Evolutionary conservation across 2,329 filamentous ascomycete genomes (phyloP).

Genomic region (Hawksworthiomyces lignivorus): DNA sequence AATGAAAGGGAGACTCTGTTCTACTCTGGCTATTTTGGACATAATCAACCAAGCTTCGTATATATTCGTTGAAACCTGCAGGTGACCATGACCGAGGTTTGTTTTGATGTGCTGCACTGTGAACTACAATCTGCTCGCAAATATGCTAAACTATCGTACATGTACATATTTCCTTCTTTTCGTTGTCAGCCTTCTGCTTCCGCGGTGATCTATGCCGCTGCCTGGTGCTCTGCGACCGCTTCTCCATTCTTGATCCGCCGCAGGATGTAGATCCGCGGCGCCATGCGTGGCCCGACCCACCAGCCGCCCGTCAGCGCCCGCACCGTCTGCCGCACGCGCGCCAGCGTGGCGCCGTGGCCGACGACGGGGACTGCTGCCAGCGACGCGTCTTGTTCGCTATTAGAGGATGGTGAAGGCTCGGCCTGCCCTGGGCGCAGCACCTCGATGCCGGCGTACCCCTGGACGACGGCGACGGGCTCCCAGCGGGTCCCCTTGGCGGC

Average conservation of each 20-base stretch:
- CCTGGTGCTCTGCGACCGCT: neutral
- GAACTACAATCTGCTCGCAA: no score
- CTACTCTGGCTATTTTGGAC: no score
- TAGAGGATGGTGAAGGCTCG: no score
- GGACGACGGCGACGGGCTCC: slow-evolving; percentile 48
- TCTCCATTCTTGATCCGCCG: slow-evolving; percentile 22
- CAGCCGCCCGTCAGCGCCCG: slow-evolving; percentile 48
- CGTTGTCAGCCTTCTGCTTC: no score
- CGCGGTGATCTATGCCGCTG: neutral
- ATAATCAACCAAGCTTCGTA: no score
- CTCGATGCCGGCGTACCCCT: slow-evolving; percentile 53
- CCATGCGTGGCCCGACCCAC: slow-evolving; percentile 58
- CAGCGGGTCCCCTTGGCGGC: no score
- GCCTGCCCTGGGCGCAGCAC: slow-evolving; percentile 41
- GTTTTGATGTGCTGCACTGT: no score
- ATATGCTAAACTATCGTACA: no score
- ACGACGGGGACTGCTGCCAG: slow-evolving; percentile 27
- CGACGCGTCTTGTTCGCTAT: slow-evolving; percentile 15
- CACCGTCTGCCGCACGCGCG: slow-evolving; percentile 31
- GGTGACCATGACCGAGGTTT: no score
- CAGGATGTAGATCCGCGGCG: slow-evolving; percentile 45
- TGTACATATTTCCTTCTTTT: no score
- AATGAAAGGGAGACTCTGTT: no score
- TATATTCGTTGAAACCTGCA: no score
- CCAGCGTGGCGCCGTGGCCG: slow-evolving; percentile 36